These are phyloP conservation scores for Pythium dissimile DNA, from an alignment of 352 stramenopile species.

Conservation along the genomic window DNA sequence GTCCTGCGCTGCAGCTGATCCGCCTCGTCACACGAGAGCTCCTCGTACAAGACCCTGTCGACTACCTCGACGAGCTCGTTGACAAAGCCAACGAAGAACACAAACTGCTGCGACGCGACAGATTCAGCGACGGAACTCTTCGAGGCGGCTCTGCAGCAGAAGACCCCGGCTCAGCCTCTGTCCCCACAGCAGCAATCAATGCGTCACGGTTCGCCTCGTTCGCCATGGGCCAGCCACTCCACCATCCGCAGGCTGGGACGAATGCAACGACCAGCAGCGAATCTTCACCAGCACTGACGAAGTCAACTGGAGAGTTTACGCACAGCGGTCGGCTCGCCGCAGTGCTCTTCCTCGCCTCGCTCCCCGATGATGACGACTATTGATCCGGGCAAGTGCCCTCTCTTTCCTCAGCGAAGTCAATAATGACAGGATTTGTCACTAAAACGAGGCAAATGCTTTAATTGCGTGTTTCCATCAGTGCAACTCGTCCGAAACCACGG, in stretches of 20 bases:
- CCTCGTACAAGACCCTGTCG: conserved; percentile 36
- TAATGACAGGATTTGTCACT: conserved; percentile 10
- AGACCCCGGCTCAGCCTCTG: conserved; percentile 21
- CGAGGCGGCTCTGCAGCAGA: conserved; percentile 22
- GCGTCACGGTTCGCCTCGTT: conserved; percentile 44
- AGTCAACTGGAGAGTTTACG: conserved; percentile 33
- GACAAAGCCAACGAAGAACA: conserved; percentile 37
- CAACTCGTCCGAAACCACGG: too few species aligned
- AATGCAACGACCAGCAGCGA: background rate
- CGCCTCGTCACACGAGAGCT: conserved; percentile 39
- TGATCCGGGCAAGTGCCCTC: too few species aligned
- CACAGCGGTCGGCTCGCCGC: conserved; percentile 38
- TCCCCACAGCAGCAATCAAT: conserved; percentile 15
- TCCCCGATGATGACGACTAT: too few species aligned
- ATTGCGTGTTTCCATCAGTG: too few species aligned
- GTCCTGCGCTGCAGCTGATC: conserved; percentile 37
- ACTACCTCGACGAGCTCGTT: conserved; percentile 43
- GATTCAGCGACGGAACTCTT: conserved; percentile 24
- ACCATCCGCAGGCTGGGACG: background rate
- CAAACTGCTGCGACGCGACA: conserved; percentile 34
- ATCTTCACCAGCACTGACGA: conserved; percentile 23
- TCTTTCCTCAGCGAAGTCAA: too few species aligned
- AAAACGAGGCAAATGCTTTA: background rate
- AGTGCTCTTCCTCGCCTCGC: conserved; percentile 35
- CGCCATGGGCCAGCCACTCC: conserved; percentile 34